These are phyloP conservation scores for Pisolithus marmoratus DNA, from an alignment of 768 basidiomycete species.

Conservation along the genomic window DNA sequence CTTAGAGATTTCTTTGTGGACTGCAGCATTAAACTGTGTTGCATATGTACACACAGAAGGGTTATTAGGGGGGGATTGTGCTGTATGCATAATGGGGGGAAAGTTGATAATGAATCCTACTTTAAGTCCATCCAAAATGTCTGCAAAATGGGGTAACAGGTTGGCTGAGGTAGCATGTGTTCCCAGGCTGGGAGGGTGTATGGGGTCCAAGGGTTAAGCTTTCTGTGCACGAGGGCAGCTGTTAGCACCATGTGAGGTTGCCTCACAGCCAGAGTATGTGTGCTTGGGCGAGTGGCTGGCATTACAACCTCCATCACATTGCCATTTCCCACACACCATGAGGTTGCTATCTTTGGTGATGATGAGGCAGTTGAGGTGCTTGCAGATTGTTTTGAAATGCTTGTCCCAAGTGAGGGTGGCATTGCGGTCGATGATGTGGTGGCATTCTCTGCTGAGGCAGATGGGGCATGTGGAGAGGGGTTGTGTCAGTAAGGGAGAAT, in stretches of 20 bases:
- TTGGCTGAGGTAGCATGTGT: too few relatives aligned
- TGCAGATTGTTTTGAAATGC: neutral
- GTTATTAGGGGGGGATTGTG: conserved; percentile 9
- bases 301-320: neutral
- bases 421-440: neutral
- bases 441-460: neutral
- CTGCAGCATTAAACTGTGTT: neutral
- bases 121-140: too few relatives aligned
- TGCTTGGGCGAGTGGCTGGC: neutral
- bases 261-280: conserved; percentile 1
- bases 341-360: conserved; percentile 11
- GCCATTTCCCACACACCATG: neutral
- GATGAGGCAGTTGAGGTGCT: neutral
- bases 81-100: neutral
- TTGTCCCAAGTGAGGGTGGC: conserved; percentile 2
- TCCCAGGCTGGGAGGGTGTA: neutral
- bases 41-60: neutral
- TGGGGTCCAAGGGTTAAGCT: conserved; percentile 1
- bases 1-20: conserved; percentile 16
- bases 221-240: conserved; percentile 3
- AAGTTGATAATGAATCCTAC: conserved; percentile 11
- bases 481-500: too few relatives aligned
- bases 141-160: too few relatives aligned
- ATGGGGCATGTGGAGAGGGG: too few relatives aligned
- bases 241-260: neutral